Percentiles rank a stretch among this genome's conserved stretches.
Evolutionary conservation across 2,329 filamentous ascomycete genomes (phyloP).

Genomic region (Colletotrichum liriopes): DNA sequence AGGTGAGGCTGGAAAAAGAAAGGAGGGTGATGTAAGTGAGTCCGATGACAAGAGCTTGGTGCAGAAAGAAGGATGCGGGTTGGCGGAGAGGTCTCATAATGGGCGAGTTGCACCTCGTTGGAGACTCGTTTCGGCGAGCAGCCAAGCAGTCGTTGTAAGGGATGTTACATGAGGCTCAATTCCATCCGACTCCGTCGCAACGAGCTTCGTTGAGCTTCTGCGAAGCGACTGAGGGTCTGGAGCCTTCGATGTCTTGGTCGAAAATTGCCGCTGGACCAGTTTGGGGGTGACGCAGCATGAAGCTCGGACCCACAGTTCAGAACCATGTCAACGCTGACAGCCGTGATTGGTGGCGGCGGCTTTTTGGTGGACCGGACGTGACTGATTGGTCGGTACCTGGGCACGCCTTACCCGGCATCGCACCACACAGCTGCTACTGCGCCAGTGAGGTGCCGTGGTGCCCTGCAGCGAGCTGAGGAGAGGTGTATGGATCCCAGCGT

Average conservation of each 20-base stretch:
- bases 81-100: neutral
- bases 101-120: neutral
- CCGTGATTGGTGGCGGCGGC: neutral
- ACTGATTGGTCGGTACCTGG: constrained; percentile 9
- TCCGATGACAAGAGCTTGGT: neutral
- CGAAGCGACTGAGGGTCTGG: neutral
- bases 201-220: neutral
- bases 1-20: constrained; percentile 1
- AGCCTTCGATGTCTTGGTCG: constrained; percentile 9
- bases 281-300: neutral
- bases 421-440: constrained; percentile 1
- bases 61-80: neutral
- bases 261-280: neutral
- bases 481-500: constrained; percentile 15
- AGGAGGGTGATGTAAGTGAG: neutral
- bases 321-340: neutral
- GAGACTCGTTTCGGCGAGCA: neutral
- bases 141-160: neutral
- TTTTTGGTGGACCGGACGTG: neutral
- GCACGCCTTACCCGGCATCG: constrained; percentile 11
- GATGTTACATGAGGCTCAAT: constrained; percentile 6
- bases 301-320: constrained; percentile 11
- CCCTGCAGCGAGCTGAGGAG: constrained; percentile 6
- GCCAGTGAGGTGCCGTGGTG: constrained; percentile 13
- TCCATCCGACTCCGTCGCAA: neutral